phyloP scores from a whole-genome alignment of 768 basidiomycete genomes.

The Clavaria fumosa region DNA sequence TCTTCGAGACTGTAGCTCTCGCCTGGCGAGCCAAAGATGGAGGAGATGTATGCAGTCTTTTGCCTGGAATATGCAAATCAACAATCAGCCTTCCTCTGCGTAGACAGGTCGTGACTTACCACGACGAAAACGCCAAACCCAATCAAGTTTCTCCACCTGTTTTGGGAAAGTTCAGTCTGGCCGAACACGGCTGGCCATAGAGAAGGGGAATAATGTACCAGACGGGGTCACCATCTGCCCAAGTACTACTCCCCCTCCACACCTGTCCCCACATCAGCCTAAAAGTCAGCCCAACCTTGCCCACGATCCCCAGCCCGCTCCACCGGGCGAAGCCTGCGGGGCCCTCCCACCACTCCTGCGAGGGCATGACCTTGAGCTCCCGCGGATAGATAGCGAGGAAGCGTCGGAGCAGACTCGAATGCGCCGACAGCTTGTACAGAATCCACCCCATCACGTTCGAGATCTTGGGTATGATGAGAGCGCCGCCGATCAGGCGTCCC shows the following conservation, averaged over 20 bases:
- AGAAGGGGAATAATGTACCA: slow-evolving; percentile 28
- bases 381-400: too few relatives aligned
- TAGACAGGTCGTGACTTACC: slow-evolving; percentile 29
- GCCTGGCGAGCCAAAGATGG: slow-evolving; percentile 55
- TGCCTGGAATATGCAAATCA: slow-evolving; percentile 22
- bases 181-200: neutral
- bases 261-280: slow-evolving; percentile 30
- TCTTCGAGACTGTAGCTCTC: slow-evolving; percentile 50
- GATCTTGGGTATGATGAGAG: slow-evolving; percentile 51
- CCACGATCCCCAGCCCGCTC: slow-evolving; percentile 13
- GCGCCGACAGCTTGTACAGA: slow-evolving; percentile 37
- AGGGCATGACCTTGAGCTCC: too few relatives aligned
- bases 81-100: neutral
- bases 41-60: slow-evolving; percentile 55
- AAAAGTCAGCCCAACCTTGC: slow-evolving; percentile 17
- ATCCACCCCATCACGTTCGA: slow-evolving; percentile 49
- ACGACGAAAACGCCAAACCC: slow-evolving; percentile 55
- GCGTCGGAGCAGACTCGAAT: slow-evolving; percentile 23
- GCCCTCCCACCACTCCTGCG: too few relatives aligned
- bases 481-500: slow-evolving; percentile 54
- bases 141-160: slow-evolving; percentile 49
- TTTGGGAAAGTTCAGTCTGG: slow-evolving; percentile 1
- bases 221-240: slow-evolving; percentile 57
- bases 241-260: slow-evolving; percentile 42
- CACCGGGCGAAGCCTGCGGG: too few relatives aligned